phyloP scores from a whole-genome alignment of 371 early-diverging fungal genomes.

The Chytridium lagenaria region DNA sequence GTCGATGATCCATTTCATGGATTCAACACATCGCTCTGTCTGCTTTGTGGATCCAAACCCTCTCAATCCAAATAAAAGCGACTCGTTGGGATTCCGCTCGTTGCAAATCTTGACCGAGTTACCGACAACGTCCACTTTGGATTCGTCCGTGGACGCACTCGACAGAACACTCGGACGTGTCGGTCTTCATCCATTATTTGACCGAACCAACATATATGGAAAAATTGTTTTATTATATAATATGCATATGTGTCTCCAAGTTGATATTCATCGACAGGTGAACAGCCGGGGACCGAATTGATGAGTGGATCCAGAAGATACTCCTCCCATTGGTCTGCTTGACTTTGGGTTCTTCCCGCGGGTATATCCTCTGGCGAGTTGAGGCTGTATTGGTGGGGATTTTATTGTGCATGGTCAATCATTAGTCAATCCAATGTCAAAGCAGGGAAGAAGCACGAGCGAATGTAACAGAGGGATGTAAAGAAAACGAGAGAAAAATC shows the following conservation, averaged over 20 bases:
- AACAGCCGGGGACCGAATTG: neutral
- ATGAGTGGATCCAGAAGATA: neutral
- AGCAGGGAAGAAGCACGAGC: no score
- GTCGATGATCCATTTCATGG: neutral
- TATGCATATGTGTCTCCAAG: no score
- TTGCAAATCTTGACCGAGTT: conserved; percentile 4
- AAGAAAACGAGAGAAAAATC: no score
- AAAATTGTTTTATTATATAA: neutral
- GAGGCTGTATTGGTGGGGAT: neutral
- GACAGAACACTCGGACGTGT: conserved; percentile 6
- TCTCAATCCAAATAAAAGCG: neutral
- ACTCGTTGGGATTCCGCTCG: conserved; percentile 7
- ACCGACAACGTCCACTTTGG: neutral
- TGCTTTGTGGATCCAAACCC: neutral
- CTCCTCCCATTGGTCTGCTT: neutral
- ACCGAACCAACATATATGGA: neutral
- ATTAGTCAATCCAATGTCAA: no score
- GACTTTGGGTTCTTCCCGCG: neutral
- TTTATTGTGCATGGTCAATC: neutral
- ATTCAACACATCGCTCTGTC: neutral
- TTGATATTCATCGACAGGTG: neutral
- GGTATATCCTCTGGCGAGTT: conserved; percentile 1
- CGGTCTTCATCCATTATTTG: neutral
- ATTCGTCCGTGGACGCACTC: conserved; percentile 2
- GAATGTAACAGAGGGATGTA: no score